Base-by-base conservation (phyloP, 805 yeast species). In the Lipomyces kockii region DNA sequence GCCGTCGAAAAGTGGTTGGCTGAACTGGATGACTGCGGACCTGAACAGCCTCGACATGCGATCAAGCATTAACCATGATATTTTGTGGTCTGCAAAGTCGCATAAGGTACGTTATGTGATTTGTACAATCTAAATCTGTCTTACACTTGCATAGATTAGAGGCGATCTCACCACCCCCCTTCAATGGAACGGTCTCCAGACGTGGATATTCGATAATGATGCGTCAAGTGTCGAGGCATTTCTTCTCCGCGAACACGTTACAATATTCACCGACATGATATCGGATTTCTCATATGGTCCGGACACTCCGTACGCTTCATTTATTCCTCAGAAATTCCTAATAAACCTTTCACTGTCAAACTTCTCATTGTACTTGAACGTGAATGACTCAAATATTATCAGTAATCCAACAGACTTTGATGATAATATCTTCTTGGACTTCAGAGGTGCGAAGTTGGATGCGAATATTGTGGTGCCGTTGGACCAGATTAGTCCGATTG, bases 1-100 rank as follows among this genome's bases (percentile, higher is more conserved):
- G 7, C 86, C 95, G 0, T 79, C 84, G 0, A 78, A 78, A 2
- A 74, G 80, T 1, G 89, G 97, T 0, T 89, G 84, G 82, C 80
- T 81, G 22, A 88, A 87, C 71, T 76, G 72, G 1, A 70, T 89
- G 1, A 76, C 78, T 1, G 76, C 86, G 0, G 80, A 80, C 22
- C 77, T 94, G 37, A 76, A 77, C 0, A 79, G 81, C 20, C 86
- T 90, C 0, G 96, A 90, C 72, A 76, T 92, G 2, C 79, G 93
- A 57, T 82, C 98, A 0, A 90, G 97, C 65, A 93, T 95, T 1
- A 95, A 94, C 72, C 99, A 95, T 76, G 97, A 91, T 72, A 80
- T 92, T 11, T 77, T 92, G 22, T 84, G 90, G 70, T 81, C 83
- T 12, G 89, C 96, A 0, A 83, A 85, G 27, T 78, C 79, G 9